A percentile compares a stretch with the other conserved stretches of the same genome.
Conservation (phyloP, 495 filamentous ascomycete genomes). For the Ascodesmis nigricans region DNA sequence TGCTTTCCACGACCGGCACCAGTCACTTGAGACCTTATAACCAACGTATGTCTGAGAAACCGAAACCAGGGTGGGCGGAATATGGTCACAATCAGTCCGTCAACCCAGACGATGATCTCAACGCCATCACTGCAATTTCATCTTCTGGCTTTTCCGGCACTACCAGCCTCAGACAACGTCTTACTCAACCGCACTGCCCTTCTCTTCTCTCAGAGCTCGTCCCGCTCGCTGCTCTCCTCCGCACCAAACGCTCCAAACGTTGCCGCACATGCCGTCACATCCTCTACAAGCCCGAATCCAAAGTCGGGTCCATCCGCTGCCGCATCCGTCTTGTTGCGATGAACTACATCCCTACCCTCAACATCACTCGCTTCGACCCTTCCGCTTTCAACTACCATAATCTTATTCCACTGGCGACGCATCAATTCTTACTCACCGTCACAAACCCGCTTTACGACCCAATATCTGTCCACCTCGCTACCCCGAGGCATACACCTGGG, state of each 20-base stretch:
- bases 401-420: slow-evolving; percentile 43
- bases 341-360: slow-evolving; percentile 67
- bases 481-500: slow-evolving; percentile 60
- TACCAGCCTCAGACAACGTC: slow-evolving; percentile 9
- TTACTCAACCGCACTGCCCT: slow-evolving; percentile 13
- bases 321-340: slow-evolving; percentile 72
- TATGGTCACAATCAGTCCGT: slow-evolving; percentile 6
- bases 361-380: slow-evolving; percentile 40
- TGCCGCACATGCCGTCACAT: slow-evolving; percentile 86
- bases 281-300: slow-evolving; percentile 81
- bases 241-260: slow-evolving; percentile 81
- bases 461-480: slow-evolving; percentile 67
- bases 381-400: slow-evolving; percentile 21
- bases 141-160: slow-evolving; percentile 14
- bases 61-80: slow-evolving; percentile 16
- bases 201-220: slow-evolving; percentile 29
- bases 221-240: slow-evolving; percentile 56
- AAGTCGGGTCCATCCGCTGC: slow-evolving; percentile 65
- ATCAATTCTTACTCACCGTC: slow-evolving; percentile 68
- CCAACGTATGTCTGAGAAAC: slow-evolving; percentile 6
- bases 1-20: too few relatives aligned
- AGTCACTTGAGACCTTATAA: too few relatives aligned
- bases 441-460: slow-evolving; percentile 87
- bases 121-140: slow-evolving; percentile 14
- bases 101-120: slow-evolving; percentile 11